Evolutionary conservation across 257 asterid species (phyloP), one percentile per base, ranked within the genome.

Genomic region (Solanum pennellii): DNA sequence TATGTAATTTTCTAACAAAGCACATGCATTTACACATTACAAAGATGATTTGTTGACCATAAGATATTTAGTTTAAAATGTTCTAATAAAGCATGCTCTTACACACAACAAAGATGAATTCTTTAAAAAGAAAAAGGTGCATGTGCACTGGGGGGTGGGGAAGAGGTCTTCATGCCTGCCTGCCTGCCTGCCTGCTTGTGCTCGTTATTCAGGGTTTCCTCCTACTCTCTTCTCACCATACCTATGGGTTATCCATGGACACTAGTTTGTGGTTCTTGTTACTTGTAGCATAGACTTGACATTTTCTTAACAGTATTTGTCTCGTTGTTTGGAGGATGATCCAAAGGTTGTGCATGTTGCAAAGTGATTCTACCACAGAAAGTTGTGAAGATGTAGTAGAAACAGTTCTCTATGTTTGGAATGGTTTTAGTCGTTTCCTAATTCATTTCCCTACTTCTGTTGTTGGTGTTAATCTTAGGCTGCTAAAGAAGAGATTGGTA

Each of bases 401-500:
- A 49, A 45, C 27, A 31, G 71, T 82, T 80, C 31, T 82, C 42
- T 18, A 12, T 82, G 31, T 49, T 82, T 18, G 12, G 69, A 15
- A 31, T 82, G 29, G 31, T 33, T 82, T 82, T 49, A 49, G 21
- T 49, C 44, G 85, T 82, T 82, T 11, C 45, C 69, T 82, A 25
- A 82, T 49, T 49, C 85, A 29, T 82, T 49, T 49, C 69, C 69
- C 31, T 82, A 31, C 85, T 49, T 82, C 31, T 9, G 18, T 31
- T 62, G 41, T 31, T 62, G 49, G 13, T 15, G 49, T 37, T 33
- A 41, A 41, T 66, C 88, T 65, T 85, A 95, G 99, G 99, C 96
- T 90, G 98, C 96, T 45, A 95, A 96, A 90, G 98, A 94, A 88
- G 99, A 95, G 93, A 88, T 94, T 71, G 98, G 94, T 44, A 95